These are phyloP conservation scores for Podaxis rugospora DNA, from an alignment of 768 basidiomycete species.

Conservation along the genomic window DNA sequence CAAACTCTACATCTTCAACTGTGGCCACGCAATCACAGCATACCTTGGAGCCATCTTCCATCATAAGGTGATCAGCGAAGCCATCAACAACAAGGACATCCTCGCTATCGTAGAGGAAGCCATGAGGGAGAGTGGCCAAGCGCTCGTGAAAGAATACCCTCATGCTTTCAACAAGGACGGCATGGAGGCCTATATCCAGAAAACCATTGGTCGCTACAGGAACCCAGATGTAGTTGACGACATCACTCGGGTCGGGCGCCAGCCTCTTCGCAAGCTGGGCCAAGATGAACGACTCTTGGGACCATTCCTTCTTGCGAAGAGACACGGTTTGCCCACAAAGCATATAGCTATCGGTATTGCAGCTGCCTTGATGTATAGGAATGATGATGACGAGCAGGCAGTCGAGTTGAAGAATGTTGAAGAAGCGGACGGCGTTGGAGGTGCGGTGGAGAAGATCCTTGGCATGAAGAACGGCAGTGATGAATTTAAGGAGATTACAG, in stretches of 20 bases:
- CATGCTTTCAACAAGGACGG: not conserved
- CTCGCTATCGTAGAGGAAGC: not conserved
- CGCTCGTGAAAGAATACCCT: conserved; percentile 2
- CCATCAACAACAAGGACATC: not conserved
- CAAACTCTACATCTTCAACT: conserved; percentile 9
- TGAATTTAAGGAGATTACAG: not conserved
- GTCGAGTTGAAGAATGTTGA: not conserved
- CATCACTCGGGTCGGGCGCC: conserved; percentile 6
- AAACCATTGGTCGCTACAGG: conserved; percentile 6
- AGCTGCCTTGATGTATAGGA: conserved; percentile 9
- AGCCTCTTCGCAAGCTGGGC: conserved; percentile 2
- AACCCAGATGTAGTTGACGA: conserved; percentile 4
- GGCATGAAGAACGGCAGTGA: not conserved
- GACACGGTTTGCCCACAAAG: not conserved
- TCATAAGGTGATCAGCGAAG: not conserved
- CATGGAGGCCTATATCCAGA: conserved; percentile 3
- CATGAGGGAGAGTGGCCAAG: conserved; percentile 4
- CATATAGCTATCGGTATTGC: not conserved
- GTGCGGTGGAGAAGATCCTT: not conserved
- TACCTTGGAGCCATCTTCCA: conserved; percentile 6
- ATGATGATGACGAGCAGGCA: conserved; percentile 6
- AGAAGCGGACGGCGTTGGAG: not conserved
- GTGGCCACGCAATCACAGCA: conserved; percentile 3
- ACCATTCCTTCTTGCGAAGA: conserved; percentile 6
- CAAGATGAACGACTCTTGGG: conserved; percentile 2